Evolutionary conservation across 179 eudicot genomes (phyloP).

Genomic region (Vitellaria paradoxa): DNA sequence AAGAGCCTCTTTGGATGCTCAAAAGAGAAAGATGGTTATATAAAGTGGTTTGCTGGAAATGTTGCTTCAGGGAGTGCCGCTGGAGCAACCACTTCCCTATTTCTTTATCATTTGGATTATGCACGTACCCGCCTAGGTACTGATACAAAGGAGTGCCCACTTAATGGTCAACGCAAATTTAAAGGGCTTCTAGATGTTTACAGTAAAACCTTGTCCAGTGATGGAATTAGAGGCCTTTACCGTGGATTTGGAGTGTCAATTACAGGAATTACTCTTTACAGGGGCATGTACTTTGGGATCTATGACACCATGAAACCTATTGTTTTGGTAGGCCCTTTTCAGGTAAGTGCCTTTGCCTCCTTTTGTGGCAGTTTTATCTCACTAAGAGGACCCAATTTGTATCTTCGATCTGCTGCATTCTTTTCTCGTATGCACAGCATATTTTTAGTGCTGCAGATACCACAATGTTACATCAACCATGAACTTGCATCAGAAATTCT

Average conservation of each 20-base stretch:
- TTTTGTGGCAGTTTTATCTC: conserved; percentile 4
- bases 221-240: conserved; percentile 83
- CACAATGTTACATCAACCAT: background rate
- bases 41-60: conserved; percentile 95
- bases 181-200: conserved; percentile 89
- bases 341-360: conserved; percentile 44
- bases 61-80: conserved; percentile 99
- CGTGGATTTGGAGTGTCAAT: conserved; percentile 92
- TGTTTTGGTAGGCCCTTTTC: conserved; percentile 77
- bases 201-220: conserved; percentile 69
- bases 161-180: conserved; percentile 58
- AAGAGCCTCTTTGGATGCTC: conserved; percentile 71
- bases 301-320: conserved; percentile 91
- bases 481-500: background rate
- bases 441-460: background rate
- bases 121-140: conserved; percentile 86
- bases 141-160: conserved; percentile 51
- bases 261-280: conserved; percentile 88
- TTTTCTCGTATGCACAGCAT: background rate
- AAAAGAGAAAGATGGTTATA: conserved; percentile 88
- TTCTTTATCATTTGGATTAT: conserved; percentile 94
- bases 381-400: background rate
- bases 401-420: background rate
- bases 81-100: conserved; percentile 89
- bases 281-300: conserved; percentile 95